phyloP scores from a whole-genome alignment of 108 stramenopile genomes.

The Cyclotella cryptica region DNA sequence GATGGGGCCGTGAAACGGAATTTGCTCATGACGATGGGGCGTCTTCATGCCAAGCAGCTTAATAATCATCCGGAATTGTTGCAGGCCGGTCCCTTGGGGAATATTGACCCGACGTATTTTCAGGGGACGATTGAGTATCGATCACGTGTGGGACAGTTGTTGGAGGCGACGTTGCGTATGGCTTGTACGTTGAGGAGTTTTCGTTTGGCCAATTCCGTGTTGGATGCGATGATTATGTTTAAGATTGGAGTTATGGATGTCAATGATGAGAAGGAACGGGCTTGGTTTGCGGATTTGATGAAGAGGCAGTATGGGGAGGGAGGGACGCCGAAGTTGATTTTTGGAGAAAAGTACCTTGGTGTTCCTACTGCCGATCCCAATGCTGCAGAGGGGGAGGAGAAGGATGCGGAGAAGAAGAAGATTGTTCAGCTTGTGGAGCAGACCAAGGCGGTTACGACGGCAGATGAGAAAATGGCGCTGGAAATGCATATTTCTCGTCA shows the following conservation, averaged over 20 bases:
- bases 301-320: slow-evolving; percentile 58
- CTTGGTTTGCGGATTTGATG: slow-evolving; percentile 75
- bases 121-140: slow-evolving; percentile 72
- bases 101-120: slow-evolving; percentile 86
- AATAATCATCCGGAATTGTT: slow-evolving; percentile 83
- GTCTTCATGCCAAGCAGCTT: slow-evolving; percentile 68
- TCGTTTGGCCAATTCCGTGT: slow-evolving; percentile 64
- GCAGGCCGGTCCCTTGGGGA: slow-evolving; percentile 65
- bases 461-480: slow-evolving; percentile 66
- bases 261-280: slow-evolving; percentile 30
- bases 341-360: slow-evolving; percentile 45
- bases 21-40: slow-evolving; percentile 80
- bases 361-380: slow-evolving; percentile 56
- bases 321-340: slow-evolving; percentile 32
- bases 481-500: slow-evolving; percentile 68
- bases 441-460: slow-evolving; percentile 42
- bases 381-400: slow-evolving; percentile 15
- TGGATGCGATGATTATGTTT: slow-evolving; percentile 83
- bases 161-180: slow-evolving; percentile 75
- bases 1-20: slow-evolving; percentile 76
- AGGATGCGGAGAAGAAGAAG: slow-evolving; percentile 56
- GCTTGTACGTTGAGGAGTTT: slow-evolving; percentile 65
- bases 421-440: slow-evolving; percentile 40
- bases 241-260: slow-evolving; percentile 68
- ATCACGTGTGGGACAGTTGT: slow-evolving; percentile 66